Evolutionary conservation across 257 asterid species (phyloP).

Genomic region (Marsdenia floribunda): DNA sequence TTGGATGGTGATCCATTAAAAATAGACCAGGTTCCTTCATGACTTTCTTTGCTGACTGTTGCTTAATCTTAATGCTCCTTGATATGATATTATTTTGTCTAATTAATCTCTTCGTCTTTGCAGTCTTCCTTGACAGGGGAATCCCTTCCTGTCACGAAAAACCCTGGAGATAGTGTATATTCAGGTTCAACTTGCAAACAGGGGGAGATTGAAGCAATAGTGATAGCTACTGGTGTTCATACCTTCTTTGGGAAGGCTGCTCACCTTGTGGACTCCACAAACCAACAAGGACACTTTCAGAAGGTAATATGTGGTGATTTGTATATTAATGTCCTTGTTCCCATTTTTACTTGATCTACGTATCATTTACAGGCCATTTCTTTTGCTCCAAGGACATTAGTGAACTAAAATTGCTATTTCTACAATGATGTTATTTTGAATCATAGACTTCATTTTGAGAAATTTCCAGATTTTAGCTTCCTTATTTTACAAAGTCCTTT

Average conservation of each 20-base stretch:
- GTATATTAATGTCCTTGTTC: background rate
- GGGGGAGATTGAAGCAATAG: conserved; percentile 80
- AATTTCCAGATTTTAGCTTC: background rate
- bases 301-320: conserved; percentile 32
- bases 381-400: background rate
- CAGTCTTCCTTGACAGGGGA: conserved; percentile 86
- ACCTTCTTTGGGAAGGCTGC: conserved; percentile 91
- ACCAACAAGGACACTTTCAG: conserved; percentile 79
- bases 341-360: background rate
- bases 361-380: background rate
- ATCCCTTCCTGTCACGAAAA: conserved; percentile 63
- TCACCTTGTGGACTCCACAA: conserved; percentile 81
- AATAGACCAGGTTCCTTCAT: conserved; percentile 52
- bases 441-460: too few species aligned
- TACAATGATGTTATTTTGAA: background rate
- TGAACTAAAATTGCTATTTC: background rate
- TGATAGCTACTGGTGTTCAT: conserved; percentile 77
- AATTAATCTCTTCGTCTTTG: conserved; percentile 1
- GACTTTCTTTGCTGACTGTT: conserved; percentile 9
- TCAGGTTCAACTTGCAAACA: conserved; percentile 93
- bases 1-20: conserved; percentile 79
- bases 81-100: conserved; percentile 3
- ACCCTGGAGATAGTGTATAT: conserved; percentile 52
- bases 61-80: background rate
- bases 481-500: conserved; percentile 1